phyloP scores from a whole-genome alignment of 1,284 basidiomycete genomes.

The Xanthoconium separans region DNA sequence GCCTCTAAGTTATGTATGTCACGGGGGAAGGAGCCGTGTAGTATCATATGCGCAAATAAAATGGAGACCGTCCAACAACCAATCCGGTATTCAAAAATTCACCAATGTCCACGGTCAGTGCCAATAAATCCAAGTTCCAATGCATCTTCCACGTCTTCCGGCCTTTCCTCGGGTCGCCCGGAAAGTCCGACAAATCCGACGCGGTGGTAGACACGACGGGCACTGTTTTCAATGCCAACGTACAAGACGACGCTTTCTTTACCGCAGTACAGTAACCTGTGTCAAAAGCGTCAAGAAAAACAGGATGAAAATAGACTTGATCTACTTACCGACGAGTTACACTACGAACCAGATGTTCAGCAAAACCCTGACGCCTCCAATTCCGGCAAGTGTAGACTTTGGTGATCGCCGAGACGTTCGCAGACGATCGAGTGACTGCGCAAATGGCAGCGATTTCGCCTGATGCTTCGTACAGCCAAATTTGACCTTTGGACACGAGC shows the following conservation, averaged over 20 bases:
- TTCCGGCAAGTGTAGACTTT: slow-evolving; percentile 48
- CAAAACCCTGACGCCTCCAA: slow-evolving; percentile 45
- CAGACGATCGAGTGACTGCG: slow-evolving; percentile 46
- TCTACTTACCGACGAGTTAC: slow-evolving; percentile 39
- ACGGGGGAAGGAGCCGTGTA: background rate
- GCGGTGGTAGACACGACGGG: slow-evolving; percentile 48
- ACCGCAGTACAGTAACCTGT: slow-evolving; percentile 39
- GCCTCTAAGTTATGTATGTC: background rate
- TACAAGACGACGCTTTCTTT: slow-evolving; percentile 46
- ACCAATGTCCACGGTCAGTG: slow-evolving; percentile 30
- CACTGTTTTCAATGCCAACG: slow-evolving; percentile 48
- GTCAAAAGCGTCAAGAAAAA: slow-evolving; percentile 6
- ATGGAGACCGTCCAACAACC: background rate
- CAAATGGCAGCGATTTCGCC: slow-evolving; percentile 59
- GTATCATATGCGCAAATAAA: background rate
- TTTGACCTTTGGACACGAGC: slow-evolving; percentile 49
- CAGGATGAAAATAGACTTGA: background rate
- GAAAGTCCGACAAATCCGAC: slow-evolving; percentile 50
- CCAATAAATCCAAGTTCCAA: slow-evolving; percentile 52
- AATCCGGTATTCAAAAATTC: background rate
- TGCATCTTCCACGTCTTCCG: slow-evolving; percentile 44
- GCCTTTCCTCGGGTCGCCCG: slow-evolving; percentile 13
- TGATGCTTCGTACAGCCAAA: slow-evolving; percentile 61
- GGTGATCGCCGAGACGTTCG: slow-evolving; percentile 45
- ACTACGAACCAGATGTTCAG: slow-evolving; percentile 43